A percentile compares a stretch with the other conserved stretches of the same genome.
These are phyloP conservation scores for Carex scoparia DNA, from an alignment of 176 grass and related monocot genomes.

Conservation along the genomic window DNA sequence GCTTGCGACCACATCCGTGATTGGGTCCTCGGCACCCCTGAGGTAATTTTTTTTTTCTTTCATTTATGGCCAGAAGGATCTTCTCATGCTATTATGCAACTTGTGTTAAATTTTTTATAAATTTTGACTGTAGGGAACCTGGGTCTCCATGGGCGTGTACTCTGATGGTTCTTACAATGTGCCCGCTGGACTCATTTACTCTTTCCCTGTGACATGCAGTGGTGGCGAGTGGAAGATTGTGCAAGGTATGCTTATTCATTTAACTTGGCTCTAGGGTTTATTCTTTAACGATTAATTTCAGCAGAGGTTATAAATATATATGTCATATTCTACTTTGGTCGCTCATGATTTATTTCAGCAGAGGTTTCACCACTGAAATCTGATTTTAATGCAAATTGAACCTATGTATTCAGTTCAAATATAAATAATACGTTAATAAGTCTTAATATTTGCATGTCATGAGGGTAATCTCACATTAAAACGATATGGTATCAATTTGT, in stretches of 20 bases:
- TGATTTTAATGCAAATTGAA: neutral
- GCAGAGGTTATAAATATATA: neutral
- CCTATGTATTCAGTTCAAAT: neutral
- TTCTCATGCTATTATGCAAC: neutral
- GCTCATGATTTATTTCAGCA: neutral
- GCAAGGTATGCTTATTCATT: slow-evolving; percentile 47
- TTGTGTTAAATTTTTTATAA: neutral
- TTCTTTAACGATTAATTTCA: neutral
- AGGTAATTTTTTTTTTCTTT: slow-evolving; percentile 42
- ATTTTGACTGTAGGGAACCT: slow-evolving; percentile 49
- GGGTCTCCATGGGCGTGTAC: slow-evolving; percentile 95
- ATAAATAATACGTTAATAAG: neutral
- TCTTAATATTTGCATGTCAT: neutral
- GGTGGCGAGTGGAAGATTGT: slow-evolving; percentile 82
- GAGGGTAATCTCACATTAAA: neutral
- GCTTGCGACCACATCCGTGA: slow-evolving; percentile 96
- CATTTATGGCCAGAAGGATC: neutral
- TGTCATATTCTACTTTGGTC: neutral
- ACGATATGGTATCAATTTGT: neutral
- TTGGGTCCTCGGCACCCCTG: slow-evolving; percentile 90
- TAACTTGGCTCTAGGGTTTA: neutral
- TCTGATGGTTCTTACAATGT: slow-evolving; percentile 93
- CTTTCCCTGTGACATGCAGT: slow-evolving; percentile 83
- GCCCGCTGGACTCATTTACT: slow-evolving; percentile 91
- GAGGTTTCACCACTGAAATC: neutral